Evolutionary conservation across 352 stramenopile species (phyloP), one percentile per base, ranked within the genome.

Genomic region (Pythium rishiriense): DNA sequence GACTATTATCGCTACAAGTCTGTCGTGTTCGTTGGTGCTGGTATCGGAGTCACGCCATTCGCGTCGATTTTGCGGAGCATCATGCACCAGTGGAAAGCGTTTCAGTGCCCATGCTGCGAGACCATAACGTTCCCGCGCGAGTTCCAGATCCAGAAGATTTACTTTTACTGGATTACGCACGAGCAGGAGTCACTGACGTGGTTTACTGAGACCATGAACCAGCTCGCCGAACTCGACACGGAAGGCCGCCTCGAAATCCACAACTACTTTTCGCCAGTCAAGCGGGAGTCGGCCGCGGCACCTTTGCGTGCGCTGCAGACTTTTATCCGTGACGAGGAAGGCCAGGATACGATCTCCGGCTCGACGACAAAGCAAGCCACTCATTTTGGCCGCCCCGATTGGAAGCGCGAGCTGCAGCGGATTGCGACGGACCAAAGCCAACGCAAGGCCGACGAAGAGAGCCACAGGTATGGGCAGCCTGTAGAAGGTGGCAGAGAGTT

Each of bases 141-240:
- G 69, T 88, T 94, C 70, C 70, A 81, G 51, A 68, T 93, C 31
- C 79, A 74, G 41, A 91, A 92, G 52, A 85, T 92, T 51, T 91
- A 95, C 69, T 95, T 94, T 62, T 93, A 91, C 72, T 95, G 87
- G 86, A 74, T 85, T 69, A 90, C 80, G 4, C 76, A 83, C 21
- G 81, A 94, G 50, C 82, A 92, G 45, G 66, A 91, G 41, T 35
- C 55, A 12, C 28, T 62, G 21, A 80, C 69, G 33, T 94, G 85
- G 87, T 96, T 96, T 43, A 78, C 68, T 0, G 80, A 90, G 37
- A 89, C 85, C 4, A 91, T 96, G 81, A 89, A 96, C 70, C 73
- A 93, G 51, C 68, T 94, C 43, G 83, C 73, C 37, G 74, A 79
- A 53, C 71, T 90, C 68, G 86, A 94, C 64, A 81, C 72, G 33